A percentile compares a stretch with the other conserved stretches of the same genome.
phyloP scores from a whole-genome alignment of 495 filamentous ascomycete species.

The Thermochaetoides thermophila region DNA sequence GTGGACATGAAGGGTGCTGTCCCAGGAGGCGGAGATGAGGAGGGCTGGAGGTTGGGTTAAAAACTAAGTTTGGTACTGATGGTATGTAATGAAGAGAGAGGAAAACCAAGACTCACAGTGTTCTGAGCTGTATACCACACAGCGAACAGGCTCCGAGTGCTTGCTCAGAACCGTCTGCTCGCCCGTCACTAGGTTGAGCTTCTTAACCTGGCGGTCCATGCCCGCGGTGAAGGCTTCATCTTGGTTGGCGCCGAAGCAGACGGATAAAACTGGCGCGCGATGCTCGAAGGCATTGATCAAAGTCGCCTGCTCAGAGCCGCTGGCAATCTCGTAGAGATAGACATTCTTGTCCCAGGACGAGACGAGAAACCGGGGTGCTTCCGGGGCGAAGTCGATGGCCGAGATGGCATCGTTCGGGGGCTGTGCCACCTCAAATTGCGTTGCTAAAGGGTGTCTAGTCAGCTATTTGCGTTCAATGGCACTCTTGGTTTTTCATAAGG shows the following conservation, averaged over 20 bases:
- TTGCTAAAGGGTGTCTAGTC: slow-evolving; percentile 29
- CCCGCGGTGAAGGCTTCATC: slow-evolving; percentile 71
- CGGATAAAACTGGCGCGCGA: slow-evolving; percentile 75
- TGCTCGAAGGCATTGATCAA: slow-evolving; percentile 64
- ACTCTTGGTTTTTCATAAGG: too few species aligned
- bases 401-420: slow-evolving; percentile 86
- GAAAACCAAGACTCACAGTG: slow-evolving; percentile 37
- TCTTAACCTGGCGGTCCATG: slow-evolving; percentile 71
- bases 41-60: slow-evolving; percentile 23
- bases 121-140: slow-evolving; percentile 63
- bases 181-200: slow-evolving; percentile 59
- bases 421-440: slow-evolving; percentile 54
- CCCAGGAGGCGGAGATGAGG: slow-evolving; percentile 86
- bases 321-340: slow-evolving; percentile 65
- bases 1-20: slow-evolving; percentile 77
- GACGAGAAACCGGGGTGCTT: slow-evolving; percentile 55
- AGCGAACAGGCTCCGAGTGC: slow-evolving; percentile 65
- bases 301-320: slow-evolving; percentile 39
- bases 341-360: slow-evolving; percentile 91
- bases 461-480: too few species aligned
- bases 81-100: not conserved
- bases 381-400: slow-evolving; percentile 66
- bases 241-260: slow-evolving; percentile 76
- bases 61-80: slow-evolving; percentile 5
- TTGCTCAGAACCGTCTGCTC: slow-evolving; percentile 61